phyloP scores from a whole-genome alignment of 169 alveolate genomes.

The Amoebophrya sp. region DNA sequence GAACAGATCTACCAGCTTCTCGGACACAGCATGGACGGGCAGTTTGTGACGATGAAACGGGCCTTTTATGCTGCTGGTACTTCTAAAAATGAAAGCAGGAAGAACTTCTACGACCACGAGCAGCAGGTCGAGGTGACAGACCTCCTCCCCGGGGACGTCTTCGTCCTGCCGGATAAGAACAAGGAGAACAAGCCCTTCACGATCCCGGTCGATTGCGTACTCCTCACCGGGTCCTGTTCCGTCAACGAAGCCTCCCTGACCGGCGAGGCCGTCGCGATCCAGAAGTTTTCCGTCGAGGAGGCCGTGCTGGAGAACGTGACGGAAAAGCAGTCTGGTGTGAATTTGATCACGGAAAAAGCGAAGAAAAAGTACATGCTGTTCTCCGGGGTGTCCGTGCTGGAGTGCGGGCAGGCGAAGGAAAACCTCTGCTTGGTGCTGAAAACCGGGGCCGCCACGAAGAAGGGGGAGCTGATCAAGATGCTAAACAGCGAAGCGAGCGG shows the following conservation, averaged over 20 bases:
- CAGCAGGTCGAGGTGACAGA: not conserved
- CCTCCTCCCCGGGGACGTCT: not conserved
- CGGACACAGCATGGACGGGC: not conserved
- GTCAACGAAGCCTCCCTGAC: not conserved
- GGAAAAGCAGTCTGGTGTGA: not conserved
- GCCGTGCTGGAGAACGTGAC: not conserved
- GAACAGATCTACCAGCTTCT: not conserved
- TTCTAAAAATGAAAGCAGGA: too few species aligned
- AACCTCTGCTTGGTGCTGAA: not conserved
- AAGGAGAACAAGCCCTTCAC: not conserved
- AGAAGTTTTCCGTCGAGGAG: not conserved
- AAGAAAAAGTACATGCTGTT: not conserved
- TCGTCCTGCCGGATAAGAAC: not conserved
- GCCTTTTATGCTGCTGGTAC: not conserved
- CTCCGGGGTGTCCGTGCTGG: not conserved
- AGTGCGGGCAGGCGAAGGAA: not conserved
- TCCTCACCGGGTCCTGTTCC: not conserved
- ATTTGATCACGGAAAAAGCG: not conserved
- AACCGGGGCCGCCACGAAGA: not conserved
- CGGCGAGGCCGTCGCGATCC: slow-evolving; percentile 1
- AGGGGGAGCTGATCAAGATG: not conserved
- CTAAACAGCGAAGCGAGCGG: not conserved
- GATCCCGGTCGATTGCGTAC: not conserved
- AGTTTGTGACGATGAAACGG: not conserved
- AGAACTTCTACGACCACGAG: not conserved